Base-by-base conservation (phyloP, 163 green algal species). In the Scenedesmus sp. region DNA sequence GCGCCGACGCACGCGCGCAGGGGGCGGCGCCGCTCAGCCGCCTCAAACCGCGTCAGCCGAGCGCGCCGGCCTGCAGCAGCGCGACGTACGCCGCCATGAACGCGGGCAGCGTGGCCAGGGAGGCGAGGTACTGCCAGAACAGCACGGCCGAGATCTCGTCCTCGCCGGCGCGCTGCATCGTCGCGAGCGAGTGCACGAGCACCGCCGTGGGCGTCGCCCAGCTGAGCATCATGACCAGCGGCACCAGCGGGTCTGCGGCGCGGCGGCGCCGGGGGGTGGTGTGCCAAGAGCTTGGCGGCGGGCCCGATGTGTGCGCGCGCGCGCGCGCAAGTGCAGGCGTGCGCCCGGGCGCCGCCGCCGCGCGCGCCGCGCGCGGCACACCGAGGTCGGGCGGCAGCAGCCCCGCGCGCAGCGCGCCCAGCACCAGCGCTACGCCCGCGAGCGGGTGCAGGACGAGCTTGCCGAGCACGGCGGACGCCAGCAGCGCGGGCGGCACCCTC, bases 171-270 rank as follows among this genome's bases (percentile, higher is more conserved):
- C 81, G 34, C 67, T 88, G 84, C 36, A 95, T 65, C 14, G 91
- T 89, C 18, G 87, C 87, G 28, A 95, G 53, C 13, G 91, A 93
- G 87, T 94, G 87, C 47, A 94, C 72, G 65, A 93, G 94, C 63
- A 95, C 85, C 33, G 91, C 90, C 29, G 73, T 81, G 2, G 73
- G 73, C 33, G 60, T 66, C 0, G 39, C 58, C 45, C 48, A 74
- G 22, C 58, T 47, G 13, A 67, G 26, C 73, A 81, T 33, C 73
- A 81, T 81, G 22, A 81, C 73, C 29, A 81, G 62, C 0, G 45
- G 20, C 14, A 60, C 18, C 20, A 64, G 28, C 3, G 73, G 36
- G 44, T 73, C 47, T 9, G 31, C 34, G 4, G 22, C n/a, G n/a
- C n/a, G n/a, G n/a, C n/a, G n/a, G n/a, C n/a, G n/a, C n/a, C n/a